Conservation (phyloP, 2,329 filamentous ascomycete genomes). For the Tolypocladium pustulatum region DNA sequence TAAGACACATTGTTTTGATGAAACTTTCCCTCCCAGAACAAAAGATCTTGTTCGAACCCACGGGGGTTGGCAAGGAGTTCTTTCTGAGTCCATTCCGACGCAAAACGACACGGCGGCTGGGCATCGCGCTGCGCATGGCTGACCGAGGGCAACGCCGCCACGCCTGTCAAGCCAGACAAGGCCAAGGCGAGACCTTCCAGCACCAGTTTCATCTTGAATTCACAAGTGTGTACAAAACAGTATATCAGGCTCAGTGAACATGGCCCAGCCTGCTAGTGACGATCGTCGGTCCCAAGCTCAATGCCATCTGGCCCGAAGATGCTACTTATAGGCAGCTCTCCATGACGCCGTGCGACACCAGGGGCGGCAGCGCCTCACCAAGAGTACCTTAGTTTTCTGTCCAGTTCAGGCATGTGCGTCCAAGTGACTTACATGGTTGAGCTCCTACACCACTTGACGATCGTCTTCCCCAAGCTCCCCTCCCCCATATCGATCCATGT, state of each 20-base stretch:
- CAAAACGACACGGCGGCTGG: conserved; percentile 19
- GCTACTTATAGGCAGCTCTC: background rate
- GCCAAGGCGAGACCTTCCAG: background rate
- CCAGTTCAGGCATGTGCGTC: too few relatives aligned
- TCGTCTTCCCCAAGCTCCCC: background rate
- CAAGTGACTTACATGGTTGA: background rate
- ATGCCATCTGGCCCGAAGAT: background rate
- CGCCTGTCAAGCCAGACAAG: background rate
- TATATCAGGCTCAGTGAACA: too few relatives aligned
- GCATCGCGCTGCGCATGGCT: background rate
- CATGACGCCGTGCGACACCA: background rate
- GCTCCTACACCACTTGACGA: background rate
- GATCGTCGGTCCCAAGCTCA: too few relatives aligned
- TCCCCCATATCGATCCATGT: background rate
- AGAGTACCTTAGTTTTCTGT: too few relatives aligned
- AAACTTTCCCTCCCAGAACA: conserved; percentile 34
- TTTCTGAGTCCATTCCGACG: conserved; percentile 16
- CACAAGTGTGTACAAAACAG: background rate
- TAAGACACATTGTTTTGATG: conserved; percentile 29
- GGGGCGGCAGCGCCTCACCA: background rate
- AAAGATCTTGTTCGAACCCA: conserved; percentile 23
- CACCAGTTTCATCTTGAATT: background rate
- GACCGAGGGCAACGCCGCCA: background rate
- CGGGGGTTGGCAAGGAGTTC: conserved; percentile 17
- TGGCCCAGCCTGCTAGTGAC: too few relatives aligned